These are phyloP conservation scores for Allium fistulosum DNA, from an alignment of 106 monocot species.

Conservation along the genomic window DNA sequence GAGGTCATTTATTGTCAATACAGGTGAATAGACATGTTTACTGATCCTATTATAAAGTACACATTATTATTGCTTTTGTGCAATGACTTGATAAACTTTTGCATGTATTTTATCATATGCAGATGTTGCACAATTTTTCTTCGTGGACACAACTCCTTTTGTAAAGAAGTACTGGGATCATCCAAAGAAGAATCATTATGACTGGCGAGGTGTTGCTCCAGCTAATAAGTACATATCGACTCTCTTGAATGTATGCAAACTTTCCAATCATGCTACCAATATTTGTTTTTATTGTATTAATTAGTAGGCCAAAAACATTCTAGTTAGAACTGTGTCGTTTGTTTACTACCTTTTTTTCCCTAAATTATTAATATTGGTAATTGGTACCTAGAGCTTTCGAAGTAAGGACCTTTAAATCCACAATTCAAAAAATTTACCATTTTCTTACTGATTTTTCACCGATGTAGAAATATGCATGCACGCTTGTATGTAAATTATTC, in stretches of 20 bases:
- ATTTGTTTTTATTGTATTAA: too few species aligned
- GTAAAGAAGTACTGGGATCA: slow-evolving; percentile 41
- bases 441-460: background rate
- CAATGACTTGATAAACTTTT: background rate
- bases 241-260: slow-evolving; percentile 27
- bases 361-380: too few species aligned
- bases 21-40: slow-evolving; percentile 20
- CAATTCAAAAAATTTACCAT: background rate
- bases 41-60: too few species aligned
- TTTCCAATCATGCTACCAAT: background rate
- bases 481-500: background rate
- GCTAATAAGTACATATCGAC: slow-evolving; percentile 22
- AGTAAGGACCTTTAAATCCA: too few species aligned
- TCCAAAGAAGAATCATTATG: slow-evolving; percentile 26
- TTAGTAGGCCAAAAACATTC: background rate
- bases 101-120: background rate
- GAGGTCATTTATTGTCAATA: slow-evolving; percentile 54
- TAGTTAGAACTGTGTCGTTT: background rate
- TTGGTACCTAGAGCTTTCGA: too few species aligned
- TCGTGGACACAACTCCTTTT: slow-evolving; percentile 59
- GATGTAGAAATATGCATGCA: background rate
- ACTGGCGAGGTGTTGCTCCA: slow-evolving; percentile 55
- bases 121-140: slow-evolving; percentile 55
- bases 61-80: background rate
- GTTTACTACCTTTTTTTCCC: too few species aligned